Evolutionary conservation across 169 alveolate genomes (phyloP).

Genomic region (Plasmodium sp.): DNA sequence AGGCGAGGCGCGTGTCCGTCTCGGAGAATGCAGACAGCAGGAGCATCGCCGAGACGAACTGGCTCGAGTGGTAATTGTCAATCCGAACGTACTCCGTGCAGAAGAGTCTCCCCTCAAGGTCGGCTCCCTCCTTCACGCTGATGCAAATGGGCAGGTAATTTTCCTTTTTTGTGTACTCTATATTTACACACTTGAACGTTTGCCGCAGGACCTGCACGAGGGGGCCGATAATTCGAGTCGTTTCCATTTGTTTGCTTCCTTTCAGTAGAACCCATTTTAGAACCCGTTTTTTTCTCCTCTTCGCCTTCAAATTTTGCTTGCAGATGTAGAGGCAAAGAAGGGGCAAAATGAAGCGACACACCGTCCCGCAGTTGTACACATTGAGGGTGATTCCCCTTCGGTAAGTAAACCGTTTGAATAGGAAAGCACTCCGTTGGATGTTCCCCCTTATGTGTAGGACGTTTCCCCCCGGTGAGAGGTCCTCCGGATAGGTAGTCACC

Average conservation of each 20-base stretch:
- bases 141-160: constrained; percentile 18
- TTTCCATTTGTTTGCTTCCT: constrained; percentile 54
- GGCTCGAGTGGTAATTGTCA: constrained; percentile 19
- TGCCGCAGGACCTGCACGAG: constrained; percentile 3
- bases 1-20: constrained; percentile 8
- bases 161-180: constrained; percentile 19
- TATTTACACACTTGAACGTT: constrained; percentile 12
- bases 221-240: constrained; percentile 16
- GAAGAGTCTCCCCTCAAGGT: background rate
- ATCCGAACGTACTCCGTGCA: background rate
- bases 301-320: constrained; percentile 46
- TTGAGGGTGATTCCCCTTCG: background rate
- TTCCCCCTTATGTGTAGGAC: background rate
- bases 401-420: constrained; percentile 20
- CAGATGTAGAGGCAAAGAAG: constrained; percentile 40
- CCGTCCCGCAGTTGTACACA: constrained; percentile 41
- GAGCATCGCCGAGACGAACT: constrained; percentile 34
- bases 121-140: background rate
- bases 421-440: background rate
- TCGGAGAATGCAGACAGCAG: constrained; percentile 8
- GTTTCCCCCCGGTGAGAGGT: background rate
- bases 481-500: background rate
- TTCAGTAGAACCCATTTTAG: constrained; percentile 7
- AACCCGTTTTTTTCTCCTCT: background rate
- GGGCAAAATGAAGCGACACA: constrained; percentile 39